Evolutionary conservation across 1,284 basidiomycete species (phyloP), one percentile per base, ranked within the genome.

Genomic region (Moesziomyces sp.): DNA sequence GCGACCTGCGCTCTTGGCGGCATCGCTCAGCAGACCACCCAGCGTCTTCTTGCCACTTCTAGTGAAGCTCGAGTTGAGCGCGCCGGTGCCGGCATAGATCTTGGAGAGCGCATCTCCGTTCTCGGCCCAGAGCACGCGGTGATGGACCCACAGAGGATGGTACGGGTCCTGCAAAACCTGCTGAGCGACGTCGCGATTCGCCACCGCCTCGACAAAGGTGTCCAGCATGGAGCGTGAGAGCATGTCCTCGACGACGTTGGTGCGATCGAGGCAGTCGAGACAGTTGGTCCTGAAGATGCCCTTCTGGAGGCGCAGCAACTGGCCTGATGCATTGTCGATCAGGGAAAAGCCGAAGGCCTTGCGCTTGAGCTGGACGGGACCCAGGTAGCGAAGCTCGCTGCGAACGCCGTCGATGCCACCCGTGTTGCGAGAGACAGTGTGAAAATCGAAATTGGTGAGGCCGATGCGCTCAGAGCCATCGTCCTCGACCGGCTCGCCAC

Each of bases 61-160:
- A 7, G 96, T 98, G 82, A 94, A 97, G 78, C 91, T 94, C 3
- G 95, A 97, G 82, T 99, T 99, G 71, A 99, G 86, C 28, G 97
- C 89, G 13, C 97, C 97, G 0, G 97, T 99, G 18, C 97, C 97
- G 44, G 96, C 95, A 84, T 98, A 99, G 77, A 97, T 97, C 67
- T 90, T 89, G 50, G 83, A 82, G 14, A 85, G 72, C 42, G 78
- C 81, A 47, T 83, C 82, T 35, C 82, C 82, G 33, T 83, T 83
- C 49, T 81, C 75, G 1, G 96, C 97, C 95, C 95, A 99, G 3
- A 99, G 86, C 76, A 94, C 92, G 30, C 94, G 89, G 85, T 99
- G 95, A 46, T 92, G 88, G 0, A 89, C 87, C 93, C 94, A 97
- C 6, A 99, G 86, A 8, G 89, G 86, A 61, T 74, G 60, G 13